Percentiles rank a stretch among this genome's conserved stretches.
Evolutionary conservation across 306 rosid species (phyloP).

Genomic region (Gastrolobium bilobum): DNA sequence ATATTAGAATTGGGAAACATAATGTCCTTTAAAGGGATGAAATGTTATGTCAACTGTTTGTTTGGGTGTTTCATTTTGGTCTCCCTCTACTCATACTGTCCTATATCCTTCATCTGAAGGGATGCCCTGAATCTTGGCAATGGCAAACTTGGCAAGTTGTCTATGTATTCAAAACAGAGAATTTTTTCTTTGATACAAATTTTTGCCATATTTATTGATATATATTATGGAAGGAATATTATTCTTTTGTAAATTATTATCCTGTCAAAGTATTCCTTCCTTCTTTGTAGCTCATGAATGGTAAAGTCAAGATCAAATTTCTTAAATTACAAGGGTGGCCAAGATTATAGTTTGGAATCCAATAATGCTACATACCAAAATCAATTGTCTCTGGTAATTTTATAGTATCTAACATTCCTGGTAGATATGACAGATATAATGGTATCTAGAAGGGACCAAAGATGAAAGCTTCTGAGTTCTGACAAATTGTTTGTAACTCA

Average conservation of each 20-base stretch:
- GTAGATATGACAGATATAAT: neutral
- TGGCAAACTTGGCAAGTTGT: neutral
- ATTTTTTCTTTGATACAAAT: neutral
- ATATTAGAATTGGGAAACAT: neutral
- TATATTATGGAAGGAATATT: no score
- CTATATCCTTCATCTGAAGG: neutral
- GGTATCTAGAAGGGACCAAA: constrained; percentile 1
- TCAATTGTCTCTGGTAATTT: constrained; percentile 15
- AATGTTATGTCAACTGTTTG: neutral
- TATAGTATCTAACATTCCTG: neutral
- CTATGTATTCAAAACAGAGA: neutral
- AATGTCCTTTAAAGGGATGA: neutral
- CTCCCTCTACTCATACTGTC: neutral
- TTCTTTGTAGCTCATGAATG: no score
- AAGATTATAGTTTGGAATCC: constrained; percentile 31
- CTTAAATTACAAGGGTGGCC: neutral
- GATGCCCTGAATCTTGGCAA: neutral
- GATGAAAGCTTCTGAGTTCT: neutral
- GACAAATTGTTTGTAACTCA: constrained; percentile 2
- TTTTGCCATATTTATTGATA: no score
- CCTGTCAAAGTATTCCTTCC: no score
- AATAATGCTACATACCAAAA: constrained; percentile 33
- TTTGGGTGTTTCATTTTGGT: constrained; percentile 2
- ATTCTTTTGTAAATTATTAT: no score
- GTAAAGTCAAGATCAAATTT: constrained; percentile 7